These are phyloP conservation scores for Solanum tarijense DNA, from an alignment of 257 asterid species.

Conservation along the genomic window DNA sequence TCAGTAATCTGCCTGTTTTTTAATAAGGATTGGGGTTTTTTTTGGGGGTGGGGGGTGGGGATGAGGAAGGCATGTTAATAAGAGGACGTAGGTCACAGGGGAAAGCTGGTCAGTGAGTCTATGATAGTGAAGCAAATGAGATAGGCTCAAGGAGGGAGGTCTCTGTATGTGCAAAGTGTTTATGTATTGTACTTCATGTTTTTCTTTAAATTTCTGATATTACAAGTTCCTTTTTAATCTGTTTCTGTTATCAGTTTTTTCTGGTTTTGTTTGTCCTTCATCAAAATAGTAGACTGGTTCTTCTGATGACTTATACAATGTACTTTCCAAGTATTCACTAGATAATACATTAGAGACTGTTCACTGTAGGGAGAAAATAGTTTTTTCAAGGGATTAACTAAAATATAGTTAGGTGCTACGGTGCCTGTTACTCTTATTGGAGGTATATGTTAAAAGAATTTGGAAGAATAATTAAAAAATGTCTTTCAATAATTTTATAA, in stretches of 20 bases:
- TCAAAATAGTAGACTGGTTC: neutral
- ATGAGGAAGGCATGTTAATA: neutral
- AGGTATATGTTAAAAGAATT: neutral
- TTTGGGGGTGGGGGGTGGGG: too few species aligned
- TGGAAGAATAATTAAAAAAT: neutral
- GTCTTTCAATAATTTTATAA: neutral
- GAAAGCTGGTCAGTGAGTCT: neutral
- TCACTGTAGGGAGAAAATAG: neutral
- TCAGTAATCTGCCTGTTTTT: too few species aligned
- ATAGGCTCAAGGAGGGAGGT: neutral
- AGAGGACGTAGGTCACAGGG: neutral
- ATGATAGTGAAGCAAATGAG: neutral
- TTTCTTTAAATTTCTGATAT: neutral
- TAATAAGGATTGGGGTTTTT: neutral
- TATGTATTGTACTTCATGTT: neutral
- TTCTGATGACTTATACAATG: neutral
- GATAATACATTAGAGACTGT: neutral
- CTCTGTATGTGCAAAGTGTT: neutral
- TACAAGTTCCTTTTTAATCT: neutral
- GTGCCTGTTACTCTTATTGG: neutral
- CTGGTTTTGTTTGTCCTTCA: neutral
- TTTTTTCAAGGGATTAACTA: neutral
- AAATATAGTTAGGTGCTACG: neutral
- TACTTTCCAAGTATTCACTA: neutral
- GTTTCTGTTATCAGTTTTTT: neutral